Conservation (phyloP, 2,329 filamentous ascomycete genomes). For the Intubia oerlemansii region DNA sequence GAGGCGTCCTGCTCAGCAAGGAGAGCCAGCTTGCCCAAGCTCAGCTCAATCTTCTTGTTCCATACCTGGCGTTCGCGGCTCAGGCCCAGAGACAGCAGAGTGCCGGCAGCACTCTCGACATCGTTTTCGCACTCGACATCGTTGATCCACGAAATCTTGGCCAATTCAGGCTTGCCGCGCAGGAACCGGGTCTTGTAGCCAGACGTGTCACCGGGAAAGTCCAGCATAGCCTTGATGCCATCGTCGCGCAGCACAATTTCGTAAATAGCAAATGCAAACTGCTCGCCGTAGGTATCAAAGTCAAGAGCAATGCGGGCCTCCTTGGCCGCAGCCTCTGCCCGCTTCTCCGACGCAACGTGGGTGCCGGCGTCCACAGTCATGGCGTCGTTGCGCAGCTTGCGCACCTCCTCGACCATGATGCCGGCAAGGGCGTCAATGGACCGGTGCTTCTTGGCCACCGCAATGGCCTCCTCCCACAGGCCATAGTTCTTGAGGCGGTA, state of each 20-base stretch:
- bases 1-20: conserved; percentile 34
- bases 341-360: conserved; percentile 17
- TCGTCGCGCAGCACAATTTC: conserved; percentile 49
- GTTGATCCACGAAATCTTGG: conserved; percentile 85
- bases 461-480: conserved; percentile 35
- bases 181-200: conserved; percentile 62
- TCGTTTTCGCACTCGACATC: conserved; percentile 61
- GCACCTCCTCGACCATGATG: conserved; percentile 31
- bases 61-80: conserved; percentile 60
- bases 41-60: conserved; percentile 86
- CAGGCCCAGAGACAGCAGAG: conserved; percentile 48
- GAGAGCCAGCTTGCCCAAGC: conserved; percentile 62
- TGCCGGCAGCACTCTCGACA: conserved; percentile 49
- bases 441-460: conserved; percentile 34
- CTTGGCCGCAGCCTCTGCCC: conserved; percentile 22
- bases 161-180: conserved; percentile 45
- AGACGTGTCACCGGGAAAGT: conserved; percentile 45
- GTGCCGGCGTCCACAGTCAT: conserved; percentile 14
- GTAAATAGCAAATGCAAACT: conserved; percentile 60
- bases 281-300: conserved; percentile 42
- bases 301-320: conserved; percentile 24
- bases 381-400: conserved; percentile 17
- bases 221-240: conserved; percentile 46
- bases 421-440: conserved; percentile 33
- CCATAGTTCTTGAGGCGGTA: conserved; percentile 30